Evolutionary conservation across 305 asterid genomes (phyloP).

Genomic region (Solanum hybrid): DNA sequence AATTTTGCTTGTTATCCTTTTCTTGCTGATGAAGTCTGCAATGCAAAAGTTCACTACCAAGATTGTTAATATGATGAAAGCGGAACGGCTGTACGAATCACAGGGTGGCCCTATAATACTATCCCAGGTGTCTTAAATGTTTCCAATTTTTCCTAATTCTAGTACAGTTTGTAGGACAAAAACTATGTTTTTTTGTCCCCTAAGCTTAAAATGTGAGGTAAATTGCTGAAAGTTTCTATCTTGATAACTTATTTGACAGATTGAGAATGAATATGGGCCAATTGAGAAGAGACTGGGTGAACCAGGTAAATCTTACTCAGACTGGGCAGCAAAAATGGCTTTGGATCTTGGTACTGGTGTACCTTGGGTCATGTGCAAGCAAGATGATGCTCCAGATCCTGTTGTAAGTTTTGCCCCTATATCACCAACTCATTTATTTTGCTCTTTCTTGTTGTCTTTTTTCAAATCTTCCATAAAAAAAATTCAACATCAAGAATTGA

Average conservation of each 20-base stretch:
- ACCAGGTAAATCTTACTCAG: constrained; percentile 63
- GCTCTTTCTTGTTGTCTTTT: background rate
- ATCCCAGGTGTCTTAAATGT: constrained; percentile 56
- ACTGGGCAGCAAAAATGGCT: constrained; percentile 99
- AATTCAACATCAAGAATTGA: background rate
- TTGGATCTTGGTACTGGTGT: constrained; percentile 85
- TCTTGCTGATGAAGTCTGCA: constrained; percentile 44
- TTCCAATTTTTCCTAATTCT: background rate
- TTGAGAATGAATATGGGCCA: constrained; percentile 98
- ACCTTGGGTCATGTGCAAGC: constrained; percentile 99
- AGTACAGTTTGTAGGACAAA: background rate
- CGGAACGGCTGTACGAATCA: constrained; percentile 57
- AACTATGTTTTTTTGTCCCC: background rate
- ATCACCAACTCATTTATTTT: background rate
- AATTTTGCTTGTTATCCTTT: constrained; percentile 9
- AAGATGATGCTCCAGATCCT: constrained; percentile 99
- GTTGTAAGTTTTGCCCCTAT: constrained; percentile 40
- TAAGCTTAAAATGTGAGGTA: background rate
- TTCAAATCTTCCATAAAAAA: background rate
- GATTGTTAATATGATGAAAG: constrained; percentile 86
- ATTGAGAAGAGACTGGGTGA: constrained; percentile 84
- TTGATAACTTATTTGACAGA: constrained; percentile 29
- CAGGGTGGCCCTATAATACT: constrained; percentile 91
- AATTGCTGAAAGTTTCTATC: background rate
- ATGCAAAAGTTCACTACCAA: constrained; percentile 85